Evolutionary conservation across 2,329 filamentous ascomycete species (phyloP), one percentile per base, ranked within the genome.

Genomic region (Aspergillus awamori): DNA sequence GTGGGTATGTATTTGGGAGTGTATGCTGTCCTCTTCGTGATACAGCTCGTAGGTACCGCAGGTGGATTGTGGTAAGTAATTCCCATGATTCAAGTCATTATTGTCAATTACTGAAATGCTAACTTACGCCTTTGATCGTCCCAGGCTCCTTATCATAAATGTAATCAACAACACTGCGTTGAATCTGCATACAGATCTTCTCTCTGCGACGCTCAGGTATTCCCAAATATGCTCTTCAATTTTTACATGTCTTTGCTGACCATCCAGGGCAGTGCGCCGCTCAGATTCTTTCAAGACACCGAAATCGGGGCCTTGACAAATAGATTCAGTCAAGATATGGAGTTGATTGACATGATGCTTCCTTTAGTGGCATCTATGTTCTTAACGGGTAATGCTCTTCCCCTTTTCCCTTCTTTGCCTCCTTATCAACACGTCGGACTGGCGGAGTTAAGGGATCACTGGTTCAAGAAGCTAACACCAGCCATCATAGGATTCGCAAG

Each of bases 71-170:
- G 41, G 41, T 45, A 45, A 24, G 41, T 24, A 13, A 11, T 24
- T 11, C 2, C 1, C 0, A 13, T 15, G 3, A 2, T 13, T 22
- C 11, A 7, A 1, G 2, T 2, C 0, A 2, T 15, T 20, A 0
- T 2, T 0, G 10, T 0, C 5, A 2, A 11, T 3, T 20, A 15
- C 8, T 22, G 5, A 0, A 7, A 13, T 8, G 22, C 4, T 43
- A 22, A 24, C 20, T 13, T 5, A 5, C 0, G 1, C 20, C 4
- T 5, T 15, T 36, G 11, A 3, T 4, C 0, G 1, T 22, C 41
- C 8, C 5, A 45, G 41, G 41, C 41, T 45, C 1, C 7, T 45
- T 4, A 15, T 45, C 0, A 45, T 45, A 1, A 45, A n/a, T 0
- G 7, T 45, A 0, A 45, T 45, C 41, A 45, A 45, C 10, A 45